Evolutionary conservation across 2,329 filamentous ascomycete species (phyloP).

Genomic region (Colletotrichum sp.): DNA sequence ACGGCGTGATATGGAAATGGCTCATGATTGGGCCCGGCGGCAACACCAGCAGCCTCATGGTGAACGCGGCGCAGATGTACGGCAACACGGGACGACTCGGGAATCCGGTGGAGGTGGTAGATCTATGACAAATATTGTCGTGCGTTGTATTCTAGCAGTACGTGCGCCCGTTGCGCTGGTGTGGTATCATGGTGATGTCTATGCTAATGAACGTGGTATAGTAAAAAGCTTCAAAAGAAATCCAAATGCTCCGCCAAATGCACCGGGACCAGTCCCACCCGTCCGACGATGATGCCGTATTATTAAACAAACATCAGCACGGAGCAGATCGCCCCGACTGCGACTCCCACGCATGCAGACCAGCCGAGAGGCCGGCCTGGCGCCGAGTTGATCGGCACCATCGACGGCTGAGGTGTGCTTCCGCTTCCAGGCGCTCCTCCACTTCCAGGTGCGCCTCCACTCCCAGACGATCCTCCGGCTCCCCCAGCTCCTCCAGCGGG

Average conservation of each 20-base stretch:
- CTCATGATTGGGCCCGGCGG: conserved; percentile 58
- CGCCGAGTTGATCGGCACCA: conserved; percentile 1
- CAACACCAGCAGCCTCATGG: conserved; percentile 55
- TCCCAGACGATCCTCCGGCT: not conserved
- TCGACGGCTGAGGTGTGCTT: not conserved
- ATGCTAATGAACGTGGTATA: conserved; percentile 20
- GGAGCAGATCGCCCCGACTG: not conserved
- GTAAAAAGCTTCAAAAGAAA: not conserved
- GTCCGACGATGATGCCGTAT: not conserved
- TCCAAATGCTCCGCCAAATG: conserved; percentile 14
- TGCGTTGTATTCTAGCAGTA: not conserved
- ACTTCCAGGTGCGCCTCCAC: not conserved
- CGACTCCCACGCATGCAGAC: conserved; percentile 1
- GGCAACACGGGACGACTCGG: conserved; percentile 55
- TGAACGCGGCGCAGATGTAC: conserved; percentile 63
- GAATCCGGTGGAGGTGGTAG: conserved; percentile 41
- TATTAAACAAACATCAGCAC: conserved; percentile 8
- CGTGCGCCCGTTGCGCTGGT: conserved; percentile 22
- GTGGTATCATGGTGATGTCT: conserved; percentile 20
- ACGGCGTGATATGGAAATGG: conserved; percentile 60
- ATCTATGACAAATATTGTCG: conserved; percentile 27
- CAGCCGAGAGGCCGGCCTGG: not conserved
- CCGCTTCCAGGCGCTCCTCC: not conserved
- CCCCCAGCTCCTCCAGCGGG: not conserved
- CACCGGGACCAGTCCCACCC: not conserved